Conservation (phyloP, 1,139 yeast species). For the Magnusiomyces clavatus region DNA sequence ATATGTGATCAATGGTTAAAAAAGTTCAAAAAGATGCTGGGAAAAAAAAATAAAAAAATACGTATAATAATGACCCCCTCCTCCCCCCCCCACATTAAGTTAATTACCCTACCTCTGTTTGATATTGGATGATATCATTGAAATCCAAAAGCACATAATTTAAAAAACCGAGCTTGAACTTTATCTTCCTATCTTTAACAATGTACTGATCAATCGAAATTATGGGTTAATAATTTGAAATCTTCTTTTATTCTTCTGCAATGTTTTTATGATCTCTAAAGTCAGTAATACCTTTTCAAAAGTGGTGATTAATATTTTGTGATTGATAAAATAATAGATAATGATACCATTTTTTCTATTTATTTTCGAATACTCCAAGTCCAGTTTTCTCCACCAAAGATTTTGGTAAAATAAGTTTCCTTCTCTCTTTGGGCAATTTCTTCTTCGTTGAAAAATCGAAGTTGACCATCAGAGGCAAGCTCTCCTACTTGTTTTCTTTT, state of each 20-base stretch:
- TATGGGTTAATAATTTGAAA: no score
- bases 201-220: no score
- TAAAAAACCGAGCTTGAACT: no score
- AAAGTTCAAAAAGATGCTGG: not conserved
- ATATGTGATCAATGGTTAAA: not conserved
- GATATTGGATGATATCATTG: no score
- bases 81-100: not conserved
- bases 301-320: no score
- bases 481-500: slow-evolving; percentile 44
- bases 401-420: slow-evolving; percentile 33
- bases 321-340: no score
- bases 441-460: slow-evolving; percentile 38
- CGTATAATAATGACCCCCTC: not conserved
- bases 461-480: slow-evolving; percentile 41
- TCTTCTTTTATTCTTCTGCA: no score
- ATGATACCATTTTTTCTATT: not conserved
- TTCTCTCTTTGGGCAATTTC: slow-evolving; percentile 36
- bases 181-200: no score
- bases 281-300: no score
- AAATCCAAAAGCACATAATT: no score
- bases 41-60: not conserved
- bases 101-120: no score
- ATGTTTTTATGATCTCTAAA: no score
- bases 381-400: slow-evolving; percentile 36
- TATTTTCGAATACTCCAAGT: slow-evolving; percentile 9